A percentile compares a stretch with the other conserved stretches of the same genome.
Conservation (phyloP, 2,329 filamentous ascomycete species). For the Aspergillus transmontanensis region DNA sequence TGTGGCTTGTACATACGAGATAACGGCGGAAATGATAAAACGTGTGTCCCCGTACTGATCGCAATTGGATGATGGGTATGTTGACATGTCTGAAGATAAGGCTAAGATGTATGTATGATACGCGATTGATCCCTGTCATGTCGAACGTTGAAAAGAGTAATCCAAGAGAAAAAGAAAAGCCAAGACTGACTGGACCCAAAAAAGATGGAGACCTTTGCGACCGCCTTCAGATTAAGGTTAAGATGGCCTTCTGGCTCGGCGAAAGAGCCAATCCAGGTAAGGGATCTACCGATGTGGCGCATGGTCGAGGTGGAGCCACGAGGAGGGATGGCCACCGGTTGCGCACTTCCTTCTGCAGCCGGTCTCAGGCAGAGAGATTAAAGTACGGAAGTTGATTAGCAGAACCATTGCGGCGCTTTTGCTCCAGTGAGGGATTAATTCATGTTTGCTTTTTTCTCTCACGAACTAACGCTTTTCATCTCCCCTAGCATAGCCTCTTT, state of each 20-base stretch:
- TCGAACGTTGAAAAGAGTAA: background rate
- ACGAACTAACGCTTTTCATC: background rate
- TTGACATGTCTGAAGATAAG: background rate
- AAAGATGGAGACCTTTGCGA: background rate
- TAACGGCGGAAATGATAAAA: background rate
- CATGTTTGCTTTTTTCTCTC: background rate
- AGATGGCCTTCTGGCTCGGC: background rate
- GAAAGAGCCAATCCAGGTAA: constrained; percentile 1
- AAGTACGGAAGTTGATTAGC: background rate
- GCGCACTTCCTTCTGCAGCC: background rate
- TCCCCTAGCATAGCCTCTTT: background rate
- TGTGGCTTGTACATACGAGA: background rate
- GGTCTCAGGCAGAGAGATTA: too few species aligned
- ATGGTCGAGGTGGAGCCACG: background rate
- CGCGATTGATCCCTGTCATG: background rate
- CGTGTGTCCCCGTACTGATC: background rate
- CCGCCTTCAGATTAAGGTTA: constrained; percentile 1
- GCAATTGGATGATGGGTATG: background rate
- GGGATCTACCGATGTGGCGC: background rate
- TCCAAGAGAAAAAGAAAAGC: background rate
- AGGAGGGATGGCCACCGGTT: background rate
- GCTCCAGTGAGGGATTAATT: constrained; percentile 1
- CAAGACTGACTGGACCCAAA: background rate
- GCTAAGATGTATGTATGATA: background rate
- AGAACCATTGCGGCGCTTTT: background rate